phyloP scores from a whole-genome alignment of 75 land plant genomes.

The Gnetum montanum region DNA sequence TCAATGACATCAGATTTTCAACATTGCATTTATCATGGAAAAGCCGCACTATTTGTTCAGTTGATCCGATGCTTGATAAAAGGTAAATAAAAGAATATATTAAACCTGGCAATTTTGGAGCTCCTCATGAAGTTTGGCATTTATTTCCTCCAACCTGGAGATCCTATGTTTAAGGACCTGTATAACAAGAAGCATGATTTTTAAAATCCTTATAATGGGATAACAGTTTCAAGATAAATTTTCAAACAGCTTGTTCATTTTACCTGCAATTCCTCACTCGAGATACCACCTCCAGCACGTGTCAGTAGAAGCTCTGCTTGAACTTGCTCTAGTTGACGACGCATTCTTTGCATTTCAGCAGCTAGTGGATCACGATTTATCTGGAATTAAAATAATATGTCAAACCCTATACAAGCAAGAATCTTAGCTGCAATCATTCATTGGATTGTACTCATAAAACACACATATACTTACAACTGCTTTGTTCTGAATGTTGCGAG shows the following conservation, averaged over 20 bases:
- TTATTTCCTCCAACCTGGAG: constrained; percentile 73
- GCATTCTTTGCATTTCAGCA: constrained; percentile 92
- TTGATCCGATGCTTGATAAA: too few species aligned
- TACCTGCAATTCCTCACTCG: constrained; percentile 77
- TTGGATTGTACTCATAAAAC: background rate
- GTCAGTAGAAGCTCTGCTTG: constrained; percentile 79
- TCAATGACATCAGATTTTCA: too few species aligned
- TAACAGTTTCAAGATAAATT: too few species aligned
- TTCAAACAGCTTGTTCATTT: background rate
- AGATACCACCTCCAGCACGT: constrained; percentile 40
- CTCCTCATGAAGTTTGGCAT: constrained; percentile 56
- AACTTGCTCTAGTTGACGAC: constrained; percentile 77
- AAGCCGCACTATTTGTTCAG: too few species aligned
- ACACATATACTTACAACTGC: constrained; percentile 60
- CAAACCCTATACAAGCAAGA: background rate
- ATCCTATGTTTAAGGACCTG: constrained; percentile 80
- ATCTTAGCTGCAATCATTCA: background rate
- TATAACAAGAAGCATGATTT: background rate
- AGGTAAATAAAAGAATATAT: too few species aligned
- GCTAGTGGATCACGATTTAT: constrained; percentile 89
- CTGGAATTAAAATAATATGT: constrained; percentile 24
- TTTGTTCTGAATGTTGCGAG: constrained; percentile 96
- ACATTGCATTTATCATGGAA: too few species aligned
- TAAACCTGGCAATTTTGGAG: constrained; percentile 47
- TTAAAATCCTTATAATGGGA: too few species aligned